Percentiles rank a stretch among this genome's conserved stretches.
These are phyloP conservation scores for Fusarium protoensiforme DNA, from an alignment of 2,329 filamentous ascomycete genomes.

Conservation along the genomic window DNA sequence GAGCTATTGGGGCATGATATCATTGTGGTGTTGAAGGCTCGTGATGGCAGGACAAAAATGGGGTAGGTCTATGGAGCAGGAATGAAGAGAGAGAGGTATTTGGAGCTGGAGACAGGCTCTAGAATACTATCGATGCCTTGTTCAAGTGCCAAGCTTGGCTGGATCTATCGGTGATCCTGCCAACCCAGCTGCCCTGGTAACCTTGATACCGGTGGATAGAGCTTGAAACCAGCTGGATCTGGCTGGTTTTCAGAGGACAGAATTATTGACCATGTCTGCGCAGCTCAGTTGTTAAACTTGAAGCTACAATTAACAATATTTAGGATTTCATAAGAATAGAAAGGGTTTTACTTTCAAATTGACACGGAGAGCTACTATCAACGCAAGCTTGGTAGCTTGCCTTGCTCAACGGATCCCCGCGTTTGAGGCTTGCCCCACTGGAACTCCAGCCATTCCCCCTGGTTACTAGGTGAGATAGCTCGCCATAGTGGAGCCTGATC, in stretches of 20 bases:
- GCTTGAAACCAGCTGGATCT: neutral
- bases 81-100: neutral
- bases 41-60: neutral
- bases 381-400: neutral
- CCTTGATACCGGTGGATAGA: neutral
- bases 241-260: neutral
- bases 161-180: neutral
- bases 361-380: neutral
- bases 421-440: conserved; percentile 1
- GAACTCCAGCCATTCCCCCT: conserved; percentile 2
- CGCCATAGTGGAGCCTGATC: conserved; percentile 35
- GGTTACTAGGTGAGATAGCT: neutral
- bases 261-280: neutral
- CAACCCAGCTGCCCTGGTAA: neutral
- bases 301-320: neutral
- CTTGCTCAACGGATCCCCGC: neutral
- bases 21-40: conserved; percentile 2
- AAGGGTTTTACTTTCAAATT: neutral
- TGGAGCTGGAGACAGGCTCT: neutral
- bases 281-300: neutral
- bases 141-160: neutral
- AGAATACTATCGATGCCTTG: neutral
- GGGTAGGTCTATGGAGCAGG: neutral
- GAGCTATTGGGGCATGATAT: neutral
- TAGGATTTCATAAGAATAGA: neutral